These are phyloP conservation scores for Phytophthora idaei DNA, from an alignment of 352 stramenopile species.

Conservation along the genomic window DNA sequence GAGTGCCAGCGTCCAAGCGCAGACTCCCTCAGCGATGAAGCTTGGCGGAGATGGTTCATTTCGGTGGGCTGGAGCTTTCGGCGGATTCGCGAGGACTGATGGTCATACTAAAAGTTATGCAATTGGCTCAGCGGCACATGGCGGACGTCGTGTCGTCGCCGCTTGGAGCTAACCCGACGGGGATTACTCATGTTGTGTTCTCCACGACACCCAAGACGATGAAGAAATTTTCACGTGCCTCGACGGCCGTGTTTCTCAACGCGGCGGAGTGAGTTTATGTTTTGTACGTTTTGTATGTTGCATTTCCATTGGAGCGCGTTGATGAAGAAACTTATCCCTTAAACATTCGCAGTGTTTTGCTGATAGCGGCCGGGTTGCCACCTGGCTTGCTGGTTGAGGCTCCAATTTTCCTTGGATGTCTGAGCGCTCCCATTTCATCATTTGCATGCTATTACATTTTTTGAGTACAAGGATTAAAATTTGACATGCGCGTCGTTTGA, in stretches of 20 bases:
- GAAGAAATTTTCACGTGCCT: conserved; percentile 32
- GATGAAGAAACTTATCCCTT: conserved; percentile 82
- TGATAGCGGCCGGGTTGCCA: conserved; percentile 72
- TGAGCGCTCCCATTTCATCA: conserved; percentile 34
- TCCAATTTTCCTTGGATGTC: conserved; percentile 70
- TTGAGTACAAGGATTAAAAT: conserved; percentile 57
- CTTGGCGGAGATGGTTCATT: conserved; percentile 53
- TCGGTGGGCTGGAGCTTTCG: conserved; percentile 31
- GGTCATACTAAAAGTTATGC: conserved; percentile 93
- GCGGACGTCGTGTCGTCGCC: conserved; percentile 66
- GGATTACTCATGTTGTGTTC: conserved; percentile 94
- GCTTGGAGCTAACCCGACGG: conserved; percentile 90
- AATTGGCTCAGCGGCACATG: conserved; percentile 83
- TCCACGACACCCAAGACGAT: conserved; percentile 76
- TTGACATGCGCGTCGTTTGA: conserved; percentile 81
- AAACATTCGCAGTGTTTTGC: conserved; percentile 89
- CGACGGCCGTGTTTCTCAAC: conserved; percentile 51
- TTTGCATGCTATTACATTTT: neutral
- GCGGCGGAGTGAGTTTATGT: conserved; percentile 19
- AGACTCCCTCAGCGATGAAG: conserved; percentile 79
- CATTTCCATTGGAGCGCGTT: conserved; percentile 49
- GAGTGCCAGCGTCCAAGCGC: conserved; percentile 82
- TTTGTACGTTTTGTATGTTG: conserved; percentile 6
- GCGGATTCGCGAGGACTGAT: conserved; percentile 83
- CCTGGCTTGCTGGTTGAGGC: conserved; percentile 67